Base-by-base conservation (phyloP, 805 yeast species). In the Candida ascalaphidarum region DNA sequence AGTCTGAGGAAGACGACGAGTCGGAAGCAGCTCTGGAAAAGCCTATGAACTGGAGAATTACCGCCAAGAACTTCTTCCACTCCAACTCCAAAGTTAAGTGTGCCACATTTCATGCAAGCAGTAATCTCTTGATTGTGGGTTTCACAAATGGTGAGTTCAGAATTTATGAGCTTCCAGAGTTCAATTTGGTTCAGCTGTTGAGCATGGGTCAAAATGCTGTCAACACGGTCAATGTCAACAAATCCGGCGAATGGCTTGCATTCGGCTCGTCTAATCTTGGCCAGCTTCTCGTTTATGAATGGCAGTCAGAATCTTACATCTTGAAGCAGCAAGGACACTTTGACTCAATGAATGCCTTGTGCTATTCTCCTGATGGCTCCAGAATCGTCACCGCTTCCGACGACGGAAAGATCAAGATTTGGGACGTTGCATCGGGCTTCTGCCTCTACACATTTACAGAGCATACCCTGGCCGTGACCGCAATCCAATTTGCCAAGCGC, bases 261-360 rank as follows among this genome's bases (percentile, higher is more conserved):
- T 83, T 92, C 53, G 98, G 98, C 4, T 86, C 96, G 0, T 59
- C 85, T 19, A 78, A 77, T 46, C 55, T 83, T 17, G 98, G 98
- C n/a, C 98, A 92, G 57, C 60, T 92, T 34, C 59, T 92, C 32
- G 98, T 92, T 1, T 92, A 94, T 65, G 98, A 92, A 65, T 92
- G 98, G 98, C 96, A 92, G 59, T 82, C 95, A 4, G 98, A 92
- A 52, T 83, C 96, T 0, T 92, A 89, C 49, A 81, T 92, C 26
- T 63, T 92, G 39, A 88, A 89, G 50, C 98, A 92, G 51, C 98
- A 92, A 56, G 96, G 97, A 14, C 98, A 92, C 56, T 89, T 83
- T 48, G 98, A 92, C 52, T 66, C 95, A 0, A 73, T 86, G 52
- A 89, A 85, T 46, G 68, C 85, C 11, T 50, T 92, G 25, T 74